These are phyloP conservation scores for Suillus ampliporus DNA, from an alignment of 768 basidiomycete species.

Conservation along the genomic window DNA sequence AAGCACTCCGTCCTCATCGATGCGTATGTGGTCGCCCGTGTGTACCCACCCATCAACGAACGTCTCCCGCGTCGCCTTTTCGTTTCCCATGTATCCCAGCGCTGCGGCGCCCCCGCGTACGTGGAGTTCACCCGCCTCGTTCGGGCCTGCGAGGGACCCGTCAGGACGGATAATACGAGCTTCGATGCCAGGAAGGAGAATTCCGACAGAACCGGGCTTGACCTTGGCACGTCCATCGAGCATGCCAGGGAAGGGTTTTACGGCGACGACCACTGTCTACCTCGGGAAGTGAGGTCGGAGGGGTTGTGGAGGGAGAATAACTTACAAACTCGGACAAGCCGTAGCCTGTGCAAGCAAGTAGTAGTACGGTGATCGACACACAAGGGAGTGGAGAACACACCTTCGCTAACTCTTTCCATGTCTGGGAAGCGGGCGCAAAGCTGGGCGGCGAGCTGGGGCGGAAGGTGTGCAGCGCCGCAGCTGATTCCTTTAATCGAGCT, in stretches of 20 bases:
- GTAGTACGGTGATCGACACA: too few relatives aligned
- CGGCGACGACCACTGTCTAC: too few relatives aligned
- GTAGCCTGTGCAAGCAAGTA: too few relatives aligned
- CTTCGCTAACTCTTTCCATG: slow-evolving; percentile 47
- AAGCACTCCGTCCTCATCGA: slow-evolving; percentile 63
- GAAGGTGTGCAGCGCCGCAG: slow-evolving; percentile 72
- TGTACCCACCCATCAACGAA: slow-evolving; percentile 74
- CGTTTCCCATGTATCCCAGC: slow-evolving; percentile 76
- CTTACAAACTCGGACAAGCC: too few relatives aligned
- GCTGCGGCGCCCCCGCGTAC: slow-evolving; percentile 59
- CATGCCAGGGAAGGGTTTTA: too few relatives aligned
- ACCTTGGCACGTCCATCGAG: too few relatives aligned
- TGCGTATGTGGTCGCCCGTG: slow-evolving; percentile 68
- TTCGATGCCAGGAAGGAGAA: slow-evolving; percentile 67
- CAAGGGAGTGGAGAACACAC: slow-evolving; percentile 38
- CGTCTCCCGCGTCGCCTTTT: slow-evolving; percentile 65
- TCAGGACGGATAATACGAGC: slow-evolving; percentile 64
- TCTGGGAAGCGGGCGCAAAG: slow-evolving; percentile 17
- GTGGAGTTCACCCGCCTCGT: slow-evolving; percentile 72
- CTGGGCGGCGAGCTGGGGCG: slow-evolving; percentile 54
- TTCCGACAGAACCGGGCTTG: slow-evolving; percentile 54
- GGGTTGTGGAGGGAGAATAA: too few relatives aligned
- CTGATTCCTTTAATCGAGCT: slow-evolving; percentile 25
- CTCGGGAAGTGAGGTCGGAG: too few relatives aligned
- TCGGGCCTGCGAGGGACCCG: slow-evolving; percentile 53